Percentiles rank a stretch among this genome's conserved stretches.
Conservation (phyloP, 805 yeast genomes). For the Wickerhamomyces canadensis region DNA sequence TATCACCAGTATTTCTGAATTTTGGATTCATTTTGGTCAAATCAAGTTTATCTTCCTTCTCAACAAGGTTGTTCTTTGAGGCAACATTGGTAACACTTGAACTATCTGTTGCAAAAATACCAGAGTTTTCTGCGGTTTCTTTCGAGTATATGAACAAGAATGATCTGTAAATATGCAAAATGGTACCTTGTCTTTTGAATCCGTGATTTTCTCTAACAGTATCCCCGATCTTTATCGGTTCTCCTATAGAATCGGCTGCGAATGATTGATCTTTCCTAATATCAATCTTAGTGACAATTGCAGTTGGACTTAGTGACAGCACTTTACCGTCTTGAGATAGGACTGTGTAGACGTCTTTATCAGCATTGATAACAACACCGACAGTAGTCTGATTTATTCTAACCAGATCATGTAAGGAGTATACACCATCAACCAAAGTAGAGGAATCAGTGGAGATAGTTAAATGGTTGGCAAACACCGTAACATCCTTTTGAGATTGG, state of each 20-base stretch:
- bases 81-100: slow-evolving; percentile 77
- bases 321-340: slow-evolving; percentile 78
- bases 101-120: slow-evolving; percentile 80
- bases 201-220: slow-evolving; percentile 82
- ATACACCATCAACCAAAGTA: slow-evolving; percentile 67
- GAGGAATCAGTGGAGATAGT: slow-evolving; percentile 89
- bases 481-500: slow-evolving; percentile 80
- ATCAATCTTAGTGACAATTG: slow-evolving; percentile 77
- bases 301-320: slow-evolving; percentile 64
- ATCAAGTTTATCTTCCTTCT: slow-evolving; percentile 43
- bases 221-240: slow-evolving; percentile 84
- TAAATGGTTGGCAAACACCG: slow-evolving; percentile 88
- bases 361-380: slow-evolving; percentile 87
- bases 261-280: slow-evolving; percentile 61
- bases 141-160: slow-evolving; percentile 76
- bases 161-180: slow-evolving; percentile 80
- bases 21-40: slow-evolving; percentile 85
- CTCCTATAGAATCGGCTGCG: slow-evolving; percentile 82
- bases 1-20: slow-evolving; percentile 38
- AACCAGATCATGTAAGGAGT: slow-evolving; percentile 84
- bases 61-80: slow-evolving; percentile 66
- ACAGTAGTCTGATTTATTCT: slow-evolving; percentile 80
- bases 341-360: slow-evolving; percentile 77
- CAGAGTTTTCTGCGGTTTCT: slow-evolving; percentile 76
- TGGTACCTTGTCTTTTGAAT: slow-evolving; percentile 83